Evolutionary conservation across 2,329 filamentous ascomycete species (phyloP).

Genomic region (Penicillium sp.): DNA sequence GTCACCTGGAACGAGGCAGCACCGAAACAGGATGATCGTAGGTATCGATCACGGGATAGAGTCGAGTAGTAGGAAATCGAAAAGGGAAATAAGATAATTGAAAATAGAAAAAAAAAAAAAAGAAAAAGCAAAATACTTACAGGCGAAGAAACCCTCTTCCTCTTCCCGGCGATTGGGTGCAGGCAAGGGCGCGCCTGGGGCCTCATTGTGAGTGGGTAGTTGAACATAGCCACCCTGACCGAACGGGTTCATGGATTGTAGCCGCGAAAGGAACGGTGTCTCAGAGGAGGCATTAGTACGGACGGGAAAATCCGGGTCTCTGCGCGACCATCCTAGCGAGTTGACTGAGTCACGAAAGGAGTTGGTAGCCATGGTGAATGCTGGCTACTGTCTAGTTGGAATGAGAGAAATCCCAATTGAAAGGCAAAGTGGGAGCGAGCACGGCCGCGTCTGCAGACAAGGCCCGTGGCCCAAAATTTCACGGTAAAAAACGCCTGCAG

Average conservation of each 20-base stretch:
- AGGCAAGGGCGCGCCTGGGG: constrained; percentile 79
- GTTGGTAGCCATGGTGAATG: constrained; percentile 41
- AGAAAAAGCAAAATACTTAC: constrained; percentile 62
- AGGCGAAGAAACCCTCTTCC: constrained; percentile 90
- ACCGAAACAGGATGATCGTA: constrained; percentile 10
- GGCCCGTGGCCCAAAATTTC: constrained; percentile 16
- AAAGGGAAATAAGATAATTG: constrained; percentile 7
- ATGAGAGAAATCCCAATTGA: constrained; percentile 12
- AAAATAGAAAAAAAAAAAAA: constrained; percentile 7
- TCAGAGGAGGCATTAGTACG: constrained; percentile 62
- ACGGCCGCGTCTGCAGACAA: constrained; percentile 23
- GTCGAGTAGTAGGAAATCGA: constrained; percentile 2
- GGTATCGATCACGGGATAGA: constrained; percentile 21
- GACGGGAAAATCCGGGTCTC: constrained; percentile 73
- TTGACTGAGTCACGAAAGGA: constrained; percentile 94
- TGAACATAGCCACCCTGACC: constrained; percentile 78
- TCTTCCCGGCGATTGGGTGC: constrained; percentile 84
- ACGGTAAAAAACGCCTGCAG: constrained; percentile 37
- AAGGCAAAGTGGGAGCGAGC: constrained; percentile 14
- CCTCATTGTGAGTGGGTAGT: constrained; percentile 76
- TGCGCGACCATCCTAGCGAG: constrained; percentile 89
- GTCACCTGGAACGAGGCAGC: constrained; percentile 33
- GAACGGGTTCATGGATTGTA: constrained; percentile 88
- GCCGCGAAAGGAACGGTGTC: constrained; percentile 73
- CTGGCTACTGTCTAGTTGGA: neutral